Evolutionary conservation across 192 early-diverging fungal genomes (phyloP), one percentile per base, ranked within the genome.

Genomic region (Phlyctochytrium planicorne): DNA sequence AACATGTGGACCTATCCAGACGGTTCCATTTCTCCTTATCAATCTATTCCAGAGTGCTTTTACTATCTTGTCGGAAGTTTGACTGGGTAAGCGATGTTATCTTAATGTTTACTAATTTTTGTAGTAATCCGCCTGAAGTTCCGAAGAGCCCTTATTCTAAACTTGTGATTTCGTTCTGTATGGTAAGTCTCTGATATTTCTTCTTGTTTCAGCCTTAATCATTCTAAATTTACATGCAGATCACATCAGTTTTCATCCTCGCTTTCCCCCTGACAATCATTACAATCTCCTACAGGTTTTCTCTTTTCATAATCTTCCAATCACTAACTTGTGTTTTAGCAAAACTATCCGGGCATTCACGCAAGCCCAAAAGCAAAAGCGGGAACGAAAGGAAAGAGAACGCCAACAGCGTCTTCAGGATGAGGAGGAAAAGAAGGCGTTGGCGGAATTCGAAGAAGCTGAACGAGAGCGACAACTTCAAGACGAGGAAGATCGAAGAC

Each of bases 231-330:
- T 23, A 23, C 30, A 47, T 34, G 40, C 23, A 62, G 61, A 14
- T 62, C 14, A 55, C 61, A 23, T 62, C 61, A 6, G 27, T 62
- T 4, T 62, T 62, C 50, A 25, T 62, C 61, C 35, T 62, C 14
- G 61, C 61, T 23, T 62, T 62, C 50, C 61, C 61, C 34, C 25
- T 62, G 61, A 62, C 61, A 12, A 62, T 62, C 35, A 62, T 62
- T 23, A 62, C 61, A 4, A 35, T 62, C 50, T 55, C 34, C 12
- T 62, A 62, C 50, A 23, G n/a, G n/a, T n/a, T n/a, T n/a, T n/a
- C n/a, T n/a, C n/a, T n/a, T n/a, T n/a, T n/a, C n/a, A n/a, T n/a
- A n/a, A n/a, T n/a, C n/a, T n/a, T n/a, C n/a, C n/a, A n/a, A n/a
- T n/a, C n/a, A n/a, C n/a, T n/a, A n/a, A n/a, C n/a, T n/a, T n/a